Evolutionary conservation across 2,329 filamentous ascomycete species (phyloP), one percentile per base, ranked within the genome.

Genomic region (Penicillium thymicola): DNA sequence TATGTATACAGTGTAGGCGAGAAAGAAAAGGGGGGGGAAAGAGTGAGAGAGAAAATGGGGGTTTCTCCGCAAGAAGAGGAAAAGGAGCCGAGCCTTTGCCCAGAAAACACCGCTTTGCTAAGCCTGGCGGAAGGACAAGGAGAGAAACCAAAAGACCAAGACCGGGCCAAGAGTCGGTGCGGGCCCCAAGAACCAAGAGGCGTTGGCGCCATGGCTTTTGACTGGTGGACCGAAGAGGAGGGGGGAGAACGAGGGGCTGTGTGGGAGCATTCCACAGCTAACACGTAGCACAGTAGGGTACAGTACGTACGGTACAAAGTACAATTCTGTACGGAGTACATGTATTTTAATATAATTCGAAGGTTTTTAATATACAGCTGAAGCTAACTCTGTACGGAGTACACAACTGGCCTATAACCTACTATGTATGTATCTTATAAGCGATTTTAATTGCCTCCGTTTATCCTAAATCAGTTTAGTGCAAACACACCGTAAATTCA

Each of bases 101-200:
- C 66, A 74, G 71, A 70, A 67, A 68, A 70, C 60, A 54, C 62
- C 62, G 61, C 62, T 63, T 63, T 63, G 62, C 66, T 67, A 62
- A 65, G 65, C 59, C 65, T 62, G 61, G 70, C 69, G 68, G 70
- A 66, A 69, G 62, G 64, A 63, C 62, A 59, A 62, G 64, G 63
- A 60, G 65, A 64, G 65, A 65, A 61, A 65, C 44, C 27, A 57
- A 62, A 58, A 65, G 54, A 64, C 66, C 65, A 67, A 70, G 67
- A 70, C 67, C 66, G 69, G 69, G 69, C 70, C 70, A 73, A 72
- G 71, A 67, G 53, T 59, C 54, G 44, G 56, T 65, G 64, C 64
- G 65, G 66, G 62, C 55, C 59, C 54, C 45, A 53, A 55, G 58
- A 40, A 54, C 54, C 53, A 30, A 60, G 56, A 53, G 59, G 59